phyloP scores from a whole-genome alignment of 2,329 filamentous ascomycete genomes.

The Phaeosphaeriaceae sp. region DNA sequence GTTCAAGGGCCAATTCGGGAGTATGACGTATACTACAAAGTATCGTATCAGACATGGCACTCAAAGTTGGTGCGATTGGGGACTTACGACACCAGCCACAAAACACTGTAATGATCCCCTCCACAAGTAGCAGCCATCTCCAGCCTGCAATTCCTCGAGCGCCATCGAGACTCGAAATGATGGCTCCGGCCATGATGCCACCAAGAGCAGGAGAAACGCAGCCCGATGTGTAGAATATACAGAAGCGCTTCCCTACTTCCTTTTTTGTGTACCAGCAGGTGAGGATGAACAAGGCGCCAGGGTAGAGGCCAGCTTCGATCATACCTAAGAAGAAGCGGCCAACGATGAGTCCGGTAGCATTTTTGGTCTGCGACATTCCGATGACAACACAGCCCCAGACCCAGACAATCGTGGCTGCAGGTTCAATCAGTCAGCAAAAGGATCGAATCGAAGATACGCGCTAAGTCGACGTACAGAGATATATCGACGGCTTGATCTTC shows the following conservation, averaged over 20 bases:
- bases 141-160: slow-evolving; percentile 7
- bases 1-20: slow-evolving; percentile 4
- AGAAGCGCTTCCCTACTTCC: slow-evolving; percentile 12
- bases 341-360: neutral
- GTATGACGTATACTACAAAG: slow-evolving; percentile 1
- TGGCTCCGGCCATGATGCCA: slow-evolving; percentile 10
- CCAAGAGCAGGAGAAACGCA: slow-evolving; percentile 9
- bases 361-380: neutral
- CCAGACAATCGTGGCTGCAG: neutral
- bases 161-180: slow-evolving; percentile 10
- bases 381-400: neutral
- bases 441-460: neutral
- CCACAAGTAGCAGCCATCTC: slow-evolving; percentile 8
- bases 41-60: neutral
- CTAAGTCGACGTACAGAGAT: neutral
- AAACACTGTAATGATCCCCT: slow-evolving; percentile 4
- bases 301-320: neutral
- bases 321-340: neutral
- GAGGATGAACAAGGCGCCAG: neutral
- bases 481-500: neutral
- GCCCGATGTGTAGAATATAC: slow-evolving; percentile 10
- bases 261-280: slow-evolving; percentile 1
- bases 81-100: slow-evolving; percentile 5
- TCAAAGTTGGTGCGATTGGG: neutral
- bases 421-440: neutral